phyloP scores from a whole-genome alignment of 2,329 filamentous ascomycete genomes.

The Ophioceras dolichostomum region DNA sequence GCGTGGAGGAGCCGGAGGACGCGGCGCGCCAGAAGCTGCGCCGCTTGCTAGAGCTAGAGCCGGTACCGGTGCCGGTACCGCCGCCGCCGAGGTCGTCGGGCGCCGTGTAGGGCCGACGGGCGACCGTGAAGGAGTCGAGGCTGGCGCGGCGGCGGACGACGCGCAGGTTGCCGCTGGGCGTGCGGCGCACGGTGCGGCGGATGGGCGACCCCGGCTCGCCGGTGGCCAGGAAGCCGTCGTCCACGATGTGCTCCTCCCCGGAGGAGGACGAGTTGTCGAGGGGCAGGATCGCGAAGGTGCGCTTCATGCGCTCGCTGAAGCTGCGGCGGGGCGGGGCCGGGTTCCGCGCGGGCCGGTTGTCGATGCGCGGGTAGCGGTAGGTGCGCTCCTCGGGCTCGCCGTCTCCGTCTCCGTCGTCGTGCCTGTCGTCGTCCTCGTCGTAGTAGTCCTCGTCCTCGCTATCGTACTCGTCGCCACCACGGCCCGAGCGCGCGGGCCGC shows the following conservation, averaged over 20 bases:
- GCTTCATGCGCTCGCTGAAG: conserved; percentile 40
- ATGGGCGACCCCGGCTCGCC: conserved; percentile 22
- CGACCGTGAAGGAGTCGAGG: conserved; percentile 25
- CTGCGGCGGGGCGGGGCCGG: conserved; percentile 27
- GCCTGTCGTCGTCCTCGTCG: conserved; percentile 15
- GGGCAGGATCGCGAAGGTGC: conserved; percentile 49
- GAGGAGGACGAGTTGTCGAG: conserved; percentile 28
- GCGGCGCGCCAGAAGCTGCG: background rate
- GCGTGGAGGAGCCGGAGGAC: too few species aligned
- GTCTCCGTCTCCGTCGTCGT: conserved; percentile 20
- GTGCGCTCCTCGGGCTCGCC: conserved; percentile 21
- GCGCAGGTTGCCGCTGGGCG: conserved; percentile 45
- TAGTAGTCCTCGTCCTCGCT: conserved; percentile 20
- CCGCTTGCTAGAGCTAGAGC: background rate
- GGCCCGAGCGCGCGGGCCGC: conserved; percentile 37
- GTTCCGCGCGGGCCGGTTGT: conserved; percentile 27
- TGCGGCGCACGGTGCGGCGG: conserved; percentile 45
- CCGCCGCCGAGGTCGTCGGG: conserved; percentile 9
- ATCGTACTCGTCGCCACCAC: conserved; percentile 15
- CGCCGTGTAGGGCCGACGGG: conserved; percentile 23
- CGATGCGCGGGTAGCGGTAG: conserved; percentile 33
- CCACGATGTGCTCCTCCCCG: conserved; percentile 15
- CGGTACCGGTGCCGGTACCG: conserved; percentile 10
- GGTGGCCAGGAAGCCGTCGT: conserved; percentile 11
- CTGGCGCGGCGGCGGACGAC: conserved; percentile 44